Conservation (phyloP, 2,329 filamentous ascomycete genomes). For the Pseudogymnoascus sp. region DNA sequence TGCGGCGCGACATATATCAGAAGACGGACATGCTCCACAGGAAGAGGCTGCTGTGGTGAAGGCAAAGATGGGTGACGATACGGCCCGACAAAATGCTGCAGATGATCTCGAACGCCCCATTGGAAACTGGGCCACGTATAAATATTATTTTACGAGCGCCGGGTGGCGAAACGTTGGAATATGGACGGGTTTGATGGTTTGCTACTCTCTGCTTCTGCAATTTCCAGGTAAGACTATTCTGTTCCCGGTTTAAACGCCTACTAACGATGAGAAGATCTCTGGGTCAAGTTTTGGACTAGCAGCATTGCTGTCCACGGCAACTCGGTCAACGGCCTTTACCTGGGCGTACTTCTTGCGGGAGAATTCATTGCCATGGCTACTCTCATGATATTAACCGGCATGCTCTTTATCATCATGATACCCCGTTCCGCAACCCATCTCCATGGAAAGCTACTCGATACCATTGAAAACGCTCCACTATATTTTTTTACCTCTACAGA, state of each 20-base stretch:
- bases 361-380: constrained; percentile 11
- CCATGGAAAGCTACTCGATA: constrained; percentile 40
- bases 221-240: constrained; percentile 14
- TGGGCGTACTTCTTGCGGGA: constrained; percentile 14
- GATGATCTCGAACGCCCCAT: constrained; percentile 17
- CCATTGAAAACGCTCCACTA: constrained; percentile 37
- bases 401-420: constrained; percentile 47
- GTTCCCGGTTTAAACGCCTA: constrained; percentile 20
- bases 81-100: constrained; percentile 14
- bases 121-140: constrained; percentile 18
- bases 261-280: constrained; percentile 29
- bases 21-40: constrained; percentile 8
- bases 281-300: constrained; percentile 37
- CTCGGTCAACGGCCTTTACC: constrained; percentile 18
- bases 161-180: constrained; percentile 11
- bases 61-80: constrained; percentile 10
- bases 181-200: constrained; percentile 11
- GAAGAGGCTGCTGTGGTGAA: constrained; percentile 6
- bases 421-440: constrained; percentile 44
- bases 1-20: constrained; percentile 13
- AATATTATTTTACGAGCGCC: constrained; percentile 17
- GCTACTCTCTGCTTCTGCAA: constrained; percentile 12
- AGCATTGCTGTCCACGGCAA: constrained; percentile 19
- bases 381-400: constrained; percentile 18
- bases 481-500: constrained; percentile 38